Evolutionary conservation across 2,329 filamentous ascomycete genomes (phyloP).

Genomic region (Xylaria sp.): DNA sequence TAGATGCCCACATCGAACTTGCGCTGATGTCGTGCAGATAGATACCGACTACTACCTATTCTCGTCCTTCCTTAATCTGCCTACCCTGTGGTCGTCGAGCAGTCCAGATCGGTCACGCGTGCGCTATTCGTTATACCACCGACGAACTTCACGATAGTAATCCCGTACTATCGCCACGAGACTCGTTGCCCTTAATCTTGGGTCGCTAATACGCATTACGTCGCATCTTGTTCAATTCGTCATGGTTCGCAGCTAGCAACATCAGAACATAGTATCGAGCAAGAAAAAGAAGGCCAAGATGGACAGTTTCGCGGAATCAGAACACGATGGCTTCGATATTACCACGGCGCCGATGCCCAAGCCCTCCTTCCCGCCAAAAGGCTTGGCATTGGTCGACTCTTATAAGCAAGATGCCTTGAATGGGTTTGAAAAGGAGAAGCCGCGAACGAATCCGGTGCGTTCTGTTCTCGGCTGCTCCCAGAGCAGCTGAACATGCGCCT

Average conservation of each 20-base stretch:
- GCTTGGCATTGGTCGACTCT: constrained; percentile 51
- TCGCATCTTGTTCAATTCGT: constrained; percentile 15
- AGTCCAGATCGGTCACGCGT: neutral
- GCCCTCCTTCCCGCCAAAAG: constrained; percentile 36
- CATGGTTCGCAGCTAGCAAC: constrained; percentile 26
- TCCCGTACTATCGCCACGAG: neutral
- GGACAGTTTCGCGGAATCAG: constrained; percentile 25
- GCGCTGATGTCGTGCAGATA: neutral
- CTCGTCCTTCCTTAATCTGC: neutral
- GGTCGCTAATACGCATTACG: neutral
- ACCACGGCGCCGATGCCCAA: constrained; percentile 22
- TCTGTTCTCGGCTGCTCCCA: neutral
- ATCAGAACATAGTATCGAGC: constrained; percentile 21
- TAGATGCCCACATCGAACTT: neutral
- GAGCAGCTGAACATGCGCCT: neutral
- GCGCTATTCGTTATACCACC: neutral
- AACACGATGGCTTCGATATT: constrained; percentile 26
- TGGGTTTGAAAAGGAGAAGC: constrained; percentile 49
- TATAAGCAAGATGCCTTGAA: constrained; percentile 53
- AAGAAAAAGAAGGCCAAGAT: constrained; percentile 20
- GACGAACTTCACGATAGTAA: neutral
- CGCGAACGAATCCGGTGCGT: constrained; percentile 54
- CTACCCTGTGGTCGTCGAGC: constrained; percentile 9
- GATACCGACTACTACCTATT: neutral
- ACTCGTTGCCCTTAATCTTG: neutral